Evolutionary conservation across 1,284 basidiomycete genomes (phyloP).

Genomic region (Ustilago vetiveriae): DNA sequence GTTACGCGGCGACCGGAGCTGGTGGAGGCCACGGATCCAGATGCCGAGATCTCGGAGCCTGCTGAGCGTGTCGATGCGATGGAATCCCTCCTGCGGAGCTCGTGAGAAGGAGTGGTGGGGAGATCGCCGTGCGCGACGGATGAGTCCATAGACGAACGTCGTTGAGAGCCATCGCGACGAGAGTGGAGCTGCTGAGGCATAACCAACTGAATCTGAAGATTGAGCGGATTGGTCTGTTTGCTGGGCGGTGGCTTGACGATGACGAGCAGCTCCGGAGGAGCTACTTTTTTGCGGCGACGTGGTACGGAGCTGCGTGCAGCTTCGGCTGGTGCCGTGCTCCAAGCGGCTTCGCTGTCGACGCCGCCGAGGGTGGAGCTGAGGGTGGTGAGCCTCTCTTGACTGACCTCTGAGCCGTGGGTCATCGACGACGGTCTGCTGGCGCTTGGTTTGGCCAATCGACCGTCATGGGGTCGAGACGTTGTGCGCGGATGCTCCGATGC

Average conservation of each 20-base stretch:
- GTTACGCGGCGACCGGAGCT: conserved; percentile 76
- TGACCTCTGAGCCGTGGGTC: conserved; percentile 12
- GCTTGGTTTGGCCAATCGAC: conserved; percentile 1
- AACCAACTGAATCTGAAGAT: conserved; percentile 91
- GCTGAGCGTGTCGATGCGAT: conserved; percentile 43
- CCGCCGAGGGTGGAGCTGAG: conserved; percentile 39
- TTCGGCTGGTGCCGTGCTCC: conserved; percentile 24
- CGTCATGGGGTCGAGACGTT: not conserved
- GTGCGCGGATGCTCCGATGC: not conserved
- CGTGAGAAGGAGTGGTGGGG: conserved; percentile 5
- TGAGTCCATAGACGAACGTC: conserved; percentile 35
- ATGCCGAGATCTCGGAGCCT: conserved; percentile 31
- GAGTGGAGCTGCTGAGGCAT: conserved; percentile 39
- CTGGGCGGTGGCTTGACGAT: conserved; percentile 79
- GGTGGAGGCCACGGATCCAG: conserved; percentile 31
- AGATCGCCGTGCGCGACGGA: conserved; percentile 14
- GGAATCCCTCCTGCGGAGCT: conserved; percentile 43
- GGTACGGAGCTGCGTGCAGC: conserved; percentile 16
- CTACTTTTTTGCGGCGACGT: conserved; percentile 33
- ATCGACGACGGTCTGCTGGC: conserved; percentile 24
- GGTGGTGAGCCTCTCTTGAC: conserved; percentile 16
- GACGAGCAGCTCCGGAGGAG: conserved; percentile 61
- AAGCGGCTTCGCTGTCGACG: conserved; percentile 42
- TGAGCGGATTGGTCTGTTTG: conserved; percentile 84
- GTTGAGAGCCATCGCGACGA: conserved; percentile 21